Evolutionary conservation across 345 rosid species (phyloP).

Genomic region (Abelmoschus esculentus): DNA sequence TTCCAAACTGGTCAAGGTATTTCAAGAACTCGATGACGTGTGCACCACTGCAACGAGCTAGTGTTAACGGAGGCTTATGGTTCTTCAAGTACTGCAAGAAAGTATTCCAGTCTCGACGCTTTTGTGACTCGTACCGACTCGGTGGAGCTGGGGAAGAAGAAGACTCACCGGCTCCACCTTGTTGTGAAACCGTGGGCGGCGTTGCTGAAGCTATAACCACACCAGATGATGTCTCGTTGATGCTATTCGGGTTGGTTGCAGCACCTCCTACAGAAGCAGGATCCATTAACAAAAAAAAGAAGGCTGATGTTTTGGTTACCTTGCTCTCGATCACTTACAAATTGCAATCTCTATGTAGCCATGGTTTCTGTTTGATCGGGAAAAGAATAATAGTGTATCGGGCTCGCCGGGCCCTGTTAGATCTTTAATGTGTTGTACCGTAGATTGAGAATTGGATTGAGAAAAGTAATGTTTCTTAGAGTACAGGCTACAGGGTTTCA

Average conservation of each 20-base stretch:
- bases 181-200: slow-evolving; percentile 2
- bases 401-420: not conserved
- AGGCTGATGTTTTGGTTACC: not conserved
- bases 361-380: slow-evolving; percentile 5
- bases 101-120: slow-evolving; percentile 68
- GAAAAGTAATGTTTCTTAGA: not conserved
- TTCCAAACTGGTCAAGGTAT: slow-evolving; percentile 66
- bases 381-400: not conserved
- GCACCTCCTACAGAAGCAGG: slow-evolving; percentile 22
- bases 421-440: not conserved
- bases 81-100: slow-evolving; percentile 61
- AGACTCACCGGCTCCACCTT: slow-evolving; percentile 4
- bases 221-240: slow-evolving; percentile 18
- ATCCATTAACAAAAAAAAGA: slow-evolving; percentile 23
- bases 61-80: slow-evolving; percentile 62
- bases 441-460: not conserved
- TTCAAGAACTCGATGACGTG: slow-evolving; percentile 67
- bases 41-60: slow-evolving; percentile 62
- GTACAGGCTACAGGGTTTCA: not conserved
- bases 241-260: slow-evolving; percentile 16
- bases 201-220: slow-evolving; percentile 14
- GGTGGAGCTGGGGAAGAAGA: slow-evolving; percentile 31
- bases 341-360: not conserved
- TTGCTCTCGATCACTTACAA: not conserved
- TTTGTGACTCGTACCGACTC: slow-evolving; percentile 67